phyloP scores from a whole-genome alignment of 371 early-diverging fungal genomes.

The Amoeboaphelidium protococcarum region DNA sequence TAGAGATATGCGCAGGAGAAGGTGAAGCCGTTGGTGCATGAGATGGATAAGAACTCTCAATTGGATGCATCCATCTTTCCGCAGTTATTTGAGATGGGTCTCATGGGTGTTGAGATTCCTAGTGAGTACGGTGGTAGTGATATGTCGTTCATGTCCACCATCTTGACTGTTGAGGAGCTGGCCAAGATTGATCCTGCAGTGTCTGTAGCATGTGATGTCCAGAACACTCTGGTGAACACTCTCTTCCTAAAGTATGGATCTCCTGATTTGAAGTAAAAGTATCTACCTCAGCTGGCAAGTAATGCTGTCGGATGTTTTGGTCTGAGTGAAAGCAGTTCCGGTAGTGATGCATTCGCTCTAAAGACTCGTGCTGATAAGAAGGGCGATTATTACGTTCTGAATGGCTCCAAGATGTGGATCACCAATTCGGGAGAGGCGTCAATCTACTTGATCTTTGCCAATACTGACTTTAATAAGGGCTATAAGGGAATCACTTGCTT shows the following conservation, averaged over 20 bases:
- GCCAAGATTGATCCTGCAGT: slow-evolving; percentile 89
- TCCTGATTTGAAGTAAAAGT: slow-evolving; percentile 44
- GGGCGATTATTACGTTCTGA: slow-evolving; percentile 69
- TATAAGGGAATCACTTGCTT: slow-evolving; percentile 97
- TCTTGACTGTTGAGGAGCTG: slow-evolving; percentile 48
- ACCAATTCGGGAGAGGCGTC: slow-evolving; percentile 60
- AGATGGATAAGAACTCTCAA: not conserved
- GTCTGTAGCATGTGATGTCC: slow-evolving; percentile 79
- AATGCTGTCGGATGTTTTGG: slow-evolving; percentile 79
- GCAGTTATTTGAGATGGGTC: slow-evolving; percentile 12
- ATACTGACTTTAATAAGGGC: slow-evolving; percentile 70
- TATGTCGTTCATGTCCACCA: slow-evolving; percentile 72
- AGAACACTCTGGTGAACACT: slow-evolving; percentile 92
- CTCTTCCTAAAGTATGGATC: slow-evolving; percentile 60
- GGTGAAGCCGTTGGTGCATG: too few relatives aligned
- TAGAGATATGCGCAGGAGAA: too few relatives aligned
- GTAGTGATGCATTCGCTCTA: slow-evolving; percentile 88
- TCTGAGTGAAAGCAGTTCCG: slow-evolving; percentile 73
- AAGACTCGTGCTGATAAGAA: slow-evolving; percentile 68
- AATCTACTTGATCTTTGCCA: slow-evolving; percentile 91
- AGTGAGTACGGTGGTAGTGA: slow-evolving; percentile 54
- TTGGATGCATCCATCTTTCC: not conserved
- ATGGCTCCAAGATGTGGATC: slow-evolving; percentile 61
- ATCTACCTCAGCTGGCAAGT: slow-evolving; percentile 51
- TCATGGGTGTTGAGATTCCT: slow-evolving; percentile 87